Conservation (phyloP, 352 stramenopile genomes). For the Phytophthora meadii region DNA sequence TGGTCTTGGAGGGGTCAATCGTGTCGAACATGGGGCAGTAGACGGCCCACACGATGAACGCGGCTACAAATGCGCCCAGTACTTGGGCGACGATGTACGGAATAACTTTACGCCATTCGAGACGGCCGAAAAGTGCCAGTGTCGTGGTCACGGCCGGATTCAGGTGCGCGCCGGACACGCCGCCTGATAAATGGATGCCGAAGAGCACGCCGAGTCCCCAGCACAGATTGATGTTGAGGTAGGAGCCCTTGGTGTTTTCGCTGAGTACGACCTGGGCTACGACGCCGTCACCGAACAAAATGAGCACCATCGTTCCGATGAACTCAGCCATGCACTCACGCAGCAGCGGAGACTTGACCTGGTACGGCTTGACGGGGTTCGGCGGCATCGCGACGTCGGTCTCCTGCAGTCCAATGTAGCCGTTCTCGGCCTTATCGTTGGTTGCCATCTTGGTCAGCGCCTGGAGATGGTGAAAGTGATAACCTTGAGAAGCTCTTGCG, state of each 20-base stretch:
- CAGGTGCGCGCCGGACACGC: slow-evolving; percentile 56
- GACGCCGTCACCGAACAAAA: slow-evolving; percentile 62
- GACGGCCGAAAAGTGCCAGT: slow-evolving; percentile 44
- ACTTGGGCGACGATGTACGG: slow-evolving; percentile 53
- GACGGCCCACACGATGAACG: slow-evolving; percentile 49
- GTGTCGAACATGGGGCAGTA: slow-evolving; percentile 53
- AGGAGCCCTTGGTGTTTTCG: slow-evolving; percentile 50
- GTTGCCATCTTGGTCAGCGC: slow-evolving; percentile 3
- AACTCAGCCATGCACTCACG: slow-evolving; percentile 60
- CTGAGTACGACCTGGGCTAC: slow-evolving; percentile 60
- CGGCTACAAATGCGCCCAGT: slow-evolving; percentile 46
- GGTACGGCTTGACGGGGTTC: slow-evolving; percentile 16
- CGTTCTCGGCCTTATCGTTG: slow-evolving; percentile 28
- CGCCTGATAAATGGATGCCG: slow-evolving; percentile 52
- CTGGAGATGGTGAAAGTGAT: neutral
- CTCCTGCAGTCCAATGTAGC: slow-evolving; percentile 33
- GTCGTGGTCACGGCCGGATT: slow-evolving; percentile 62
- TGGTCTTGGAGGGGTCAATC: slow-evolving; percentile 36
- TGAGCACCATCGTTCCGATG: slow-evolving; percentile 55
- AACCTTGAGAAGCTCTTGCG: slow-evolving; percentile 6
- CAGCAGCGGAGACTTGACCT: slow-evolving; percentile 41
- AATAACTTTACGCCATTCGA: slow-evolving; percentile 56
- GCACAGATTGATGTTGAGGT: slow-evolving; percentile 62
- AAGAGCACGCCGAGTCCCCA: slow-evolving; percentile 71
- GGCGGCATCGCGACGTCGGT: slow-evolving; percentile 24